Evolutionary conservation across 139 green algal species (phyloP).

Genomic region (Chlamydomonas asymmetrica): DNA sequence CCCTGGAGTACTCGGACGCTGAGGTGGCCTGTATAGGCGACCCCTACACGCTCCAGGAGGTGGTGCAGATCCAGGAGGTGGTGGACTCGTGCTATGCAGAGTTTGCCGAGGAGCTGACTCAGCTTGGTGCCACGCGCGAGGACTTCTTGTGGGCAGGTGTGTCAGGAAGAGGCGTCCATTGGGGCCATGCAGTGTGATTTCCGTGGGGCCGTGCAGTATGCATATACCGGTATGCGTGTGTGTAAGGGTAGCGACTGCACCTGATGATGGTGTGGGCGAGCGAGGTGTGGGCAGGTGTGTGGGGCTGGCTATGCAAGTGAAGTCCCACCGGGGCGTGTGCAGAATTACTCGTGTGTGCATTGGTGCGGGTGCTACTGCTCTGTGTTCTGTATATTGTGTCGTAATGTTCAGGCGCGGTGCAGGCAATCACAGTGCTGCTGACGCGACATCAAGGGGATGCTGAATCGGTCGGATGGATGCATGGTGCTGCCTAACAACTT

Average conservation of each 20-base stretch:
- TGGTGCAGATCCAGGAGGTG: conserved; percentile 31
- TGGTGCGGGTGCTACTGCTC: too few species aligned
- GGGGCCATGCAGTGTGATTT: too few species aligned
- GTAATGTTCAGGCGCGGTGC: too few species aligned
- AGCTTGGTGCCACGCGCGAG: not conserved
- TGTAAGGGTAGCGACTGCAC: not conserved
- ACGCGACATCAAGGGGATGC: too few species aligned
- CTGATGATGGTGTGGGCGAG: not conserved
- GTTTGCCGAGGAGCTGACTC: not conserved
- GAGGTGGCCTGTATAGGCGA: conserved; percentile 15
- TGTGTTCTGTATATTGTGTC: too few species aligned
- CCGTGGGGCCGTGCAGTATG: too few species aligned
- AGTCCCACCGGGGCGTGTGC: not conserved
- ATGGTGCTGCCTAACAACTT: too few species aligned
- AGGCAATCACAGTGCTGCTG: too few species aligned
- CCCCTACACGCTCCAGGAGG: conserved; percentile 14
- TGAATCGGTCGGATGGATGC: too few species aligned
- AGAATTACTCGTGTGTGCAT: not conserved
- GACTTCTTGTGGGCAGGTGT: conserved; percentile 48
- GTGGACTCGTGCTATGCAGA: conserved; percentile 2
- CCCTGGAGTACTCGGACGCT: conserved; percentile 19
- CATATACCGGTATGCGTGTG: conserved; percentile 16
- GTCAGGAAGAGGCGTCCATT: too few species aligned
- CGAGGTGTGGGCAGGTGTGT: not conserved
- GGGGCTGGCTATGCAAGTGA: not conserved